Base-by-base conservation (phyloP, 1,284 basidiomycete genomes). In the Tranzscheliella williamsii region DNA sequence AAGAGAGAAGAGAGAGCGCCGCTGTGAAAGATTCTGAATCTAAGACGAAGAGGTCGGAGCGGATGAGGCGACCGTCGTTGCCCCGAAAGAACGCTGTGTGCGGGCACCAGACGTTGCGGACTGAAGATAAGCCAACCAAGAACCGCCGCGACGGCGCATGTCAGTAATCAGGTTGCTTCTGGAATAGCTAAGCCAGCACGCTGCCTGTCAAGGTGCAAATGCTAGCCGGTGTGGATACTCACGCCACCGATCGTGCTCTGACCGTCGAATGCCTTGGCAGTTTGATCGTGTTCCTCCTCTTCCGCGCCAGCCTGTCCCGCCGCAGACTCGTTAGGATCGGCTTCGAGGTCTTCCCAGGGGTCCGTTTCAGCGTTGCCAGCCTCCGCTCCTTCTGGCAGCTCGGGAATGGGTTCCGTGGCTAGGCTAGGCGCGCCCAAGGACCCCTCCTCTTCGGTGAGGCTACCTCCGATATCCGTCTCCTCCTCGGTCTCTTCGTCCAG, bases 401-500 rank as follows among this genome's bases (percentile, higher is more conserved):
- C n/a, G n/a, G n/a, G n/a, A n/a, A n/a, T n/a, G n/a, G n/a, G n/a
- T n/a, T n/a, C n/a, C n/a, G n/a, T n/a, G n/a, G n/a, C n/a, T n/a
- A n/a, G n/a, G n/a, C n/a, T n/a, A n/a, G n/a, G n/a, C n/a, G n/a
- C n/a, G 26, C 26, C 26, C 26, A 29, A 29, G n/a, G 26, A 29
- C 26, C 26, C 26, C n/a, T 29, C 26, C 9, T 29, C 26, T 29
- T 30, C 41, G 16, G 24, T 45, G 9, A 38, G 11, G 26, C 43
- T 50, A 21, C 35, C 34, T 5, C 39, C 58, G 0, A 67, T 53
- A 18, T 73, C 70, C 8, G 70, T 73, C 30, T 73, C 70, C 26
- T 73, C 70, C 38, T 73, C 70, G 11, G 70, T 73, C 50, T 73
- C 70, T 34, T 73, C 70, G 31, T 73, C 70, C 16, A 73, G 42